A percentile compares a stretch with the other conserved stretches of the same genome.
Evolutionary conservation across 768 basidiomycete genomes (phyloP).

Genomic region (Mycena polygramma): DNA sequence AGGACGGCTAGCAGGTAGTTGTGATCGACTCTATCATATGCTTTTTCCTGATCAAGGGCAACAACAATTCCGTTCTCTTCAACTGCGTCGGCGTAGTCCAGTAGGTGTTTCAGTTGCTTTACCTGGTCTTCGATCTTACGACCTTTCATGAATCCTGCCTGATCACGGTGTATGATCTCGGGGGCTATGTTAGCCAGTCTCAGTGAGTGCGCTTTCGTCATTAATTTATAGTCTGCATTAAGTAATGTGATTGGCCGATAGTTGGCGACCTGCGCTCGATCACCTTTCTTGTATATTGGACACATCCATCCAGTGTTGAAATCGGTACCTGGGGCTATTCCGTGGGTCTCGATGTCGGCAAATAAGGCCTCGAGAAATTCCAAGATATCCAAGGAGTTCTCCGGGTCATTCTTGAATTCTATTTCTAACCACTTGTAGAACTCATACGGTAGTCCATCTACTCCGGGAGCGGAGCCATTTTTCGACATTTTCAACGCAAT

Average conservation of each 20-base stretch:
- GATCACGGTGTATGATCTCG: neutral
- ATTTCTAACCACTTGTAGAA: neutral
- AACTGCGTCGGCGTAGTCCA: neutral
- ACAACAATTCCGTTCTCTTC: neutral
- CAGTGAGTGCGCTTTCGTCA: neutral
- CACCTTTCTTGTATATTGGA: neutral
- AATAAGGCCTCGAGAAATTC: neutral
- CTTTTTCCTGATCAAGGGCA: no score
- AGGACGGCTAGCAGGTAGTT: neutral
- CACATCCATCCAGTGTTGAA: neutral
- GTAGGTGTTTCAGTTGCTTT: conserved; percentile 3
- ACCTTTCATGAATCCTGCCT: neutral
- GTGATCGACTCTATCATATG: no score
- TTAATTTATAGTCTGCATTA: neutral
- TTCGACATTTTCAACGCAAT: neutral
- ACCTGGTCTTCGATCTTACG: conserved; percentile 4
- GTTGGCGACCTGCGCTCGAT: no score
- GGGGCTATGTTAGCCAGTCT: conserved; percentile 1
- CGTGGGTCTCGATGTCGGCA: neutral
- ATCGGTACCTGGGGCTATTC: neutral
- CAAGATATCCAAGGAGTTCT: neutral
- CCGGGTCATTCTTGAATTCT: neutral
- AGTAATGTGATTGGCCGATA: neutral
- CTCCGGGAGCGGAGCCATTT: neutral
- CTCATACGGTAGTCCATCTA: neutral